Evolutionary conservation across 2,329 filamentous ascomycete species (phyloP), one percentile per base, ranked within the genome.

Genomic region (Fusarium nisikadoi): DNA sequence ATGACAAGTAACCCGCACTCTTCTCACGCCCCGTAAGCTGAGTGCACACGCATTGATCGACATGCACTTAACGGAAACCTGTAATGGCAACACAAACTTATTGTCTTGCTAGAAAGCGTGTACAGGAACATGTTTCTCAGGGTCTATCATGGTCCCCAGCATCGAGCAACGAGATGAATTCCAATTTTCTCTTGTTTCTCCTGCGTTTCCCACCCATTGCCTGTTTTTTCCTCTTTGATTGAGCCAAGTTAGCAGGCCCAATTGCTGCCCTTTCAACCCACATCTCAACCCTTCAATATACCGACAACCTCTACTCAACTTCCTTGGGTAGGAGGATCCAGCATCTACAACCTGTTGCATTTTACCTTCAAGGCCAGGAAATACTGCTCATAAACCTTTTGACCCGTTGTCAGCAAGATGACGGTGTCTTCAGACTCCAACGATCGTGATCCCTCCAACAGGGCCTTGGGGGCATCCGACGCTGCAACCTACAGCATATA

Each of bases 401-500:
- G 8, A 14, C 13, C 6, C 19, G 10, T 8, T 6, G 3, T 9
- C 19, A 35, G 27, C 38, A 60, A 23, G 6, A 60, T 60, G 57
- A 60, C 57, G 0, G 19, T 27, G 0, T n/a, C 31, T 4, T 46
- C 49, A 6, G 8, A 6, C 14, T 20, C 47, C 12, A 29, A 8
- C 0, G 10, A 31, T 3, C 29, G 31, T 4, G 10, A 38, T 43
- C 2, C 5, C 3, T 9, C 36, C 11, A 20, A 7, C 14, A 23
- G 41, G 14, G 17, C 11, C 14, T 20, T 49, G 33, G 42, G 6
- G 16, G 5, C 8, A 49, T 36, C 42, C 2, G 20, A 19, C 11
- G 31, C 27, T 19, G 4, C 11, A 46, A 61, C 12, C 2, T 61
- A 61, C 12, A 61, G 33, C 12, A 61, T 61, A 20, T 63, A 59